Base-by-base conservation (phyloP, 345 rosid genomes). In the Dipteronia sinensis region DNA sequence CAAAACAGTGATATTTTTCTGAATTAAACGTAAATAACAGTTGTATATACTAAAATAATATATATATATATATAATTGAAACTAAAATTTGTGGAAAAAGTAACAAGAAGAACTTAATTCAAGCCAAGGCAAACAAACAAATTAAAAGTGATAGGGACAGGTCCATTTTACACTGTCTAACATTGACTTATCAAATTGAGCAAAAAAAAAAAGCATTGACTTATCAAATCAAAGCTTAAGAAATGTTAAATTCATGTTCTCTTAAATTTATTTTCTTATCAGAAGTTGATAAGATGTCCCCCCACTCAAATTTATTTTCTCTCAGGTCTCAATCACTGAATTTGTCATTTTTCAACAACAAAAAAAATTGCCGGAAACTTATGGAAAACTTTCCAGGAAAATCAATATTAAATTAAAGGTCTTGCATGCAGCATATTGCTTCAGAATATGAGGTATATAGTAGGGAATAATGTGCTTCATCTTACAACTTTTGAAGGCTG, bases 141-240 rank as follows among this genome's bases (percentile, higher is more conserved):
- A 38, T 2, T 20, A 61, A 38, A 65, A 6, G 71, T 38, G 56
- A 78, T 23, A 71, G 73, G 63, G 73, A 56, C 77, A 0, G 72
- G 67, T 4, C 59, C 67, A 72, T 58, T 15, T 55, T 40, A 42
- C 10, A 65, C 76, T 65, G 11, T 66, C 3, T 44, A 72, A 61
- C 63, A 42, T 5, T 70, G 67, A 65, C 67, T 76, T 75, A 71
- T 29, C 76, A 65, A 80, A 75, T 80, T 4, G 11, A 42, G 46
- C 11, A 42, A 42, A 9, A 42, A 42, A 42, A 42, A 42, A 42
- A 42, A 72, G 47, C 53, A 40, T 1, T 70, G 53, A 65, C 67
- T 76, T 75, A 65, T 29, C 79, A 64, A 80, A 75, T 80, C 67
- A 75, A 74, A 61, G 17, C 8, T 27, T 47, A 1, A 49, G 25